Conservation (phyloP, 129 eudicot genomes). For the Arctium minus region DNA sequence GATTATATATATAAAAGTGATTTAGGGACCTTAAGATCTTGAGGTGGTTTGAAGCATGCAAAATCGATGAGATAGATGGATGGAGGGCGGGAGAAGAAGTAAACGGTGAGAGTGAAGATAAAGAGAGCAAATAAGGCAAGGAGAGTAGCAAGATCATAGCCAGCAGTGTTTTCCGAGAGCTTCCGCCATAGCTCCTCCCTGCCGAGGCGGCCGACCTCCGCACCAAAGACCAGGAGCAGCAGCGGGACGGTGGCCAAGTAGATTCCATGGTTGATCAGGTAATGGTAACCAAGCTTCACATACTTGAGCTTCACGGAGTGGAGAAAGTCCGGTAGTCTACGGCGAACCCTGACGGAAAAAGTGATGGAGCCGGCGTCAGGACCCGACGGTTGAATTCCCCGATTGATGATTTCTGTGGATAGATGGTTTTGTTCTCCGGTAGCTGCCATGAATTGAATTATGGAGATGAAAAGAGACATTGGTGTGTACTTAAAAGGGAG, state of each 20-base stretch:
- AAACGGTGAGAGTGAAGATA: constrained; percentile 45
- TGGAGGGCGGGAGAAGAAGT: constrained; percentile 58
- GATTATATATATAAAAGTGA: too few species aligned
- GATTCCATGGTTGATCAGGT: constrained; percentile 60
- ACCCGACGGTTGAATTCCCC: constrained; percentile 46
- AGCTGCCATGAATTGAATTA: constrained; percentile 11
- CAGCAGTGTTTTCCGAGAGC: constrained; percentile 45
- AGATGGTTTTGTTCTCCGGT: constrained; percentile 53
- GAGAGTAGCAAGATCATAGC: constrained; percentile 49
- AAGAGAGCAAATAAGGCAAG: constrained; percentile 46
- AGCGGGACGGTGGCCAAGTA: constrained; percentile 60
- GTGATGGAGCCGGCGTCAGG: constrained; percentile 52
- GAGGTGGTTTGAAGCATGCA: constrained; percentile 69
- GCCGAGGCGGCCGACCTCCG: constrained; percentile 54
- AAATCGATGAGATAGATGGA: constrained; percentile 79
- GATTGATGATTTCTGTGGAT: constrained; percentile 65
- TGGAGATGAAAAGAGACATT: constrained; percentile 2
- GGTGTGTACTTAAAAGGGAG: constrained; percentile 7
- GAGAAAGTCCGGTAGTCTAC: constrained; percentile 49
- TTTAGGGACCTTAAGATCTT: constrained; percentile 66
- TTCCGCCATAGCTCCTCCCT: constrained; percentile 57
- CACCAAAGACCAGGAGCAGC: constrained; percentile 51
- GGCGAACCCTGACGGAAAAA: constrained; percentile 62
- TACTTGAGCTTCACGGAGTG: constrained; percentile 78
- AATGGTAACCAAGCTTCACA: constrained; percentile 81